Conservation (phyloP, 164 flowering plant genomes). For the Tetracentron sinense region DNA sequence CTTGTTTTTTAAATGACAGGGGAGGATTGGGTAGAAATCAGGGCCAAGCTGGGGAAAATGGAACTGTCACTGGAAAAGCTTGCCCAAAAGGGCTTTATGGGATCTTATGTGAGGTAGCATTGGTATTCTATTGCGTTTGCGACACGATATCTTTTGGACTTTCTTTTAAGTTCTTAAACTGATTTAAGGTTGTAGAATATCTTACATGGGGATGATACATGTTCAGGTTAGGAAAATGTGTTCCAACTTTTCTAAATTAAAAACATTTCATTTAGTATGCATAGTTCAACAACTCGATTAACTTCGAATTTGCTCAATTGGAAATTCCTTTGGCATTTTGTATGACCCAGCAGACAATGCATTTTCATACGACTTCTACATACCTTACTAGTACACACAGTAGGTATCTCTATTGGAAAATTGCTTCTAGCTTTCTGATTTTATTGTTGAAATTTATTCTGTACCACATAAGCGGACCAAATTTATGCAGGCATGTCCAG, state of each 20-base stretch:
- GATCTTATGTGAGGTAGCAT: slow-evolving; percentile 72
- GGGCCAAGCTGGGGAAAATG: slow-evolving; percentile 62
- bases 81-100: slow-evolving; percentile 96
- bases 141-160: background rate
- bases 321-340: background rate
- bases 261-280: background rate
- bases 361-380: no score
- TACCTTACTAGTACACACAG: background rate
- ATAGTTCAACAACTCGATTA: no score
- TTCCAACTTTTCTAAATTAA: background rate
- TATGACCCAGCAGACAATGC: background rate
- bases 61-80: slow-evolving; percentile 77
- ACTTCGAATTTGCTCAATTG: background rate
- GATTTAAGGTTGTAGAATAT: background rate
- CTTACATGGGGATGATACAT: background rate
- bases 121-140: background rate
- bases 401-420: background rate
- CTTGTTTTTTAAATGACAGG: slow-evolving; percentile 32
- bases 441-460: background rate
- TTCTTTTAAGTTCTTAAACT: background rate
- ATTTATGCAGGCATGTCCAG: slow-evolving; percentile 79
- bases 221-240: background rate
- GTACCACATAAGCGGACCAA: background rate
- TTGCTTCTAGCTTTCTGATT: background rate
- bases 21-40: slow-evolving; percentile 70